Conservation (phyloP, 345 rosid species). For the Laguncularia racemosa region DNA sequence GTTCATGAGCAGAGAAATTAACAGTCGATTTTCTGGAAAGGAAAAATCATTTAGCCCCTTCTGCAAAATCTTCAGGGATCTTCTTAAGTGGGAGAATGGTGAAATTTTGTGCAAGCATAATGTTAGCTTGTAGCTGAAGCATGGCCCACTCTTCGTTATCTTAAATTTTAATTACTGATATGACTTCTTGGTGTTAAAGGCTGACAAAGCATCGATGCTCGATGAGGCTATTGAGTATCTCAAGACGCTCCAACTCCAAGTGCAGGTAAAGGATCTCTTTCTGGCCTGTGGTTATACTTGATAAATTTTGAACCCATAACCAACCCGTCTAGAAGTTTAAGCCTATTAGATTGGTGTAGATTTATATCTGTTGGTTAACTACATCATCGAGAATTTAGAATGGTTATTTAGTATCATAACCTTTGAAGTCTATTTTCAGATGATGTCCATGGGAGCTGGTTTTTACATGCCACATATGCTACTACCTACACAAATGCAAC, state of each 20-base stretch:
- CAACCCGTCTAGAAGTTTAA: background rate
- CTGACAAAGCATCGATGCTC: conserved; percentile 95
- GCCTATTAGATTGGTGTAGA: background rate
- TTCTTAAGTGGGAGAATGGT: too few relatives aligned
- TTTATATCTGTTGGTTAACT: background rate
- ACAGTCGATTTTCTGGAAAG: too few relatives aligned
- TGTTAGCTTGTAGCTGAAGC: too few relatives aligned
- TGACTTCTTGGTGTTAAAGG: conserved; percentile 29
- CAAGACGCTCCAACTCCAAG: conserved; percentile 83
- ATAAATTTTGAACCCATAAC: too few relatives aligned
- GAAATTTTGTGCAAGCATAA: too few relatives aligned
- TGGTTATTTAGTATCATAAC: too few relatives aligned
- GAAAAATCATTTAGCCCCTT: too few relatives aligned
- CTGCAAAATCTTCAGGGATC: too few relatives aligned
- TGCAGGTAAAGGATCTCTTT: conserved; percentile 46
- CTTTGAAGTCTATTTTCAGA: conserved; percentile 26
- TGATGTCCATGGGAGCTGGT: conserved; percentile 82
- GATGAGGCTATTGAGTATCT: conserved; percentile 94
- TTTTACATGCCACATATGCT: conserved; percentile 73
- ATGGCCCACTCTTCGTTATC: too few relatives aligned
- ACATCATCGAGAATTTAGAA: too few relatives aligned
- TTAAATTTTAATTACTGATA: background rate
- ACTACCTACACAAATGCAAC: conserved; percentile 55
- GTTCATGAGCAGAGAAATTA: too few relatives aligned
- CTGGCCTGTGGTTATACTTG: background rate